These are phyloP conservation scores for Rhizopogon roseolus DNA, from an alignment of 768 basidiomycete genomes.

Conservation along the genomic window DNA sequence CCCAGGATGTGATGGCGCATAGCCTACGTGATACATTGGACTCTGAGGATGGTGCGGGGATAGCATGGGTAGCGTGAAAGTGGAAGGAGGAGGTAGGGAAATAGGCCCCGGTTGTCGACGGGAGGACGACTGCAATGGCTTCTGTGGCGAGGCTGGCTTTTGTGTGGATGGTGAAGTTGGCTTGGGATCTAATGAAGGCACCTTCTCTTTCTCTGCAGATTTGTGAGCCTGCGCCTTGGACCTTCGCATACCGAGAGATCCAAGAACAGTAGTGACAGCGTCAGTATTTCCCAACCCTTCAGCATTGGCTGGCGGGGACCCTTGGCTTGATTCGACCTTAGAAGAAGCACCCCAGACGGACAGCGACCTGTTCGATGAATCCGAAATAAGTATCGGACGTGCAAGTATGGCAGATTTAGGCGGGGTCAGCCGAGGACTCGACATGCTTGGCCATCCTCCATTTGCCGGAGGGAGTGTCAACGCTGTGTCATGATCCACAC, in stretches of 20 bases:
- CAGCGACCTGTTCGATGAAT: conserved; percentile 5
- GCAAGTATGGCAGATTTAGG: conserved; percentile 6
- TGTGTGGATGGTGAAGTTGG: conserved; percentile 9
- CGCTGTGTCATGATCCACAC: neutral
- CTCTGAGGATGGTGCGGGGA: conserved; percentile 34
- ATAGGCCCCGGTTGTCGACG: conserved; percentile 70
- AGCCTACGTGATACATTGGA: conserved; percentile 34
- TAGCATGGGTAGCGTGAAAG: conserved; percentile 34
- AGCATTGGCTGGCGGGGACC: conserved; percentile 5
- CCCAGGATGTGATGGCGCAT: conserved; percentile 22
- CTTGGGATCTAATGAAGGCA: conserved; percentile 10
- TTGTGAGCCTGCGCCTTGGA: conserved; percentile 17
- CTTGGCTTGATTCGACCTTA: conserved; percentile 11
- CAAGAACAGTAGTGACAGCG: conserved; percentile 16
- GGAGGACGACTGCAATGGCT: conserved; percentile 12
- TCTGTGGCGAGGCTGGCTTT: conserved; percentile 1
- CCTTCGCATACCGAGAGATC: conserved; percentile 25
- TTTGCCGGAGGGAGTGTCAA: neutral
- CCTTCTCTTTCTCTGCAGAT: conserved; percentile 20
- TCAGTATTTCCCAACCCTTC: conserved; percentile 14
- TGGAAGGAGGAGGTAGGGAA: conserved; percentile 55
- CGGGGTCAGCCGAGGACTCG: conserved; percentile 3
- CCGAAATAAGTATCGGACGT: conserved; percentile 11
- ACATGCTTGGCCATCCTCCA: conserved; percentile 1
- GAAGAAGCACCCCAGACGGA: conserved; percentile 12